Evolutionary conservation across 2,329 filamentous ascomycete species (phyloP).

Genomic region (Passalora sequoiae): DNA sequence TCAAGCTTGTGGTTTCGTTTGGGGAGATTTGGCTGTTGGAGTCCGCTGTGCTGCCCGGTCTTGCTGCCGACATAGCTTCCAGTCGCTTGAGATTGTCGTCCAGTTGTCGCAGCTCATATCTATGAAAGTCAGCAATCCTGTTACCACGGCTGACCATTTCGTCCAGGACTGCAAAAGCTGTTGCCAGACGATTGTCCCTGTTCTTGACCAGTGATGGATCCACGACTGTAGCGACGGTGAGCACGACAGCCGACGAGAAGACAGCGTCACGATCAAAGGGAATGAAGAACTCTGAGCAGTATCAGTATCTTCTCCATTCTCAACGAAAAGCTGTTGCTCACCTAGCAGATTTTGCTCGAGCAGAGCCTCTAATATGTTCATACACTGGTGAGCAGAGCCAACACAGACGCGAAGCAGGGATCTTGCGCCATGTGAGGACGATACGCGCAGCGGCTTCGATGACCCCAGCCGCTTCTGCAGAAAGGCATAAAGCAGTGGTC

Average conservation of each 20-base stretch:
- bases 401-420: constrained; percentile 11
- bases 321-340: background rate
- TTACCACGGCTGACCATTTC: constrained; percentile 23
- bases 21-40: constrained; percentile 1
- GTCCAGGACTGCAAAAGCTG: constrained; percentile 16
- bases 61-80: background rate
- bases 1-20: background rate
- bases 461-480: constrained; percentile 10
- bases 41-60: background rate
- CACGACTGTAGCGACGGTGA: constrained; percentile 18
- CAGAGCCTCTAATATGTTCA: constrained; percentile 13
- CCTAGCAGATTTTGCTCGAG: constrained; percentile 10
- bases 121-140: constrained; percentile 19
- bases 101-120: constrained; percentile 21
- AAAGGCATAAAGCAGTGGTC: constrained; percentile 11
- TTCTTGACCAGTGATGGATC: constrained; percentile 19
- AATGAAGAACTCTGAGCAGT: constrained; percentile 17
- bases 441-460: constrained; percentile 6
- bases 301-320: background rate
- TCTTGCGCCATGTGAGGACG: constrained; percentile 10
- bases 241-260: constrained; percentile 20
- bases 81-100: constrained; percentile 5
- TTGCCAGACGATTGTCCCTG: constrained; percentile 9
- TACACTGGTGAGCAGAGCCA: constrained; percentile 11
- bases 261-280: constrained; percentile 22